Base-by-base conservation (phyloP, 805 yeast species). In the Yamadazyma sp. region DNA sequence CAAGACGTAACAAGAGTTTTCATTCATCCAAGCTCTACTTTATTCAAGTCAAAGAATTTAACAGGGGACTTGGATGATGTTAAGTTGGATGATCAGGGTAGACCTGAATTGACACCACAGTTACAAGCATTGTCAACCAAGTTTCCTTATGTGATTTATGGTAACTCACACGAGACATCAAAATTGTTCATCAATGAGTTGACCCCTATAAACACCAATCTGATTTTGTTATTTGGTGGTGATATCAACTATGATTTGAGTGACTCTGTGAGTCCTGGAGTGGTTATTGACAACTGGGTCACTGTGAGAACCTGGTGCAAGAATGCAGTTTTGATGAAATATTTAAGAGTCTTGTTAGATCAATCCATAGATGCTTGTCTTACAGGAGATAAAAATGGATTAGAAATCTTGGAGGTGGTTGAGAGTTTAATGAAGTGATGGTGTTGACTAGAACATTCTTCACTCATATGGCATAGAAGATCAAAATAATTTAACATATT, bases 241-340 rank as follows among this genome's bases (percentile, higher is more conserved):
- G 73, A 75, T 1, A 70, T 84, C 13, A 57, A 67, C 25, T 82
- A 80, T 52, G 86, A 83, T 47, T 45, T 79, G 31, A 51, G 60
- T 6, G 42, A 56, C 21, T 9, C 23, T 9, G 70, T 78, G 3
- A 75, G 88, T 0, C 94, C 96, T 0, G 97, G 97, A 15, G 75
- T 93, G 23, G 78, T 87, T 7, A 62, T 91, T 36, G 96, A 86
- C 47, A 72, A 73, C n/a, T 89, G 98, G 97, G 60, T 86, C 22
- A 94, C 96, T 0, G 71, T 91, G 9, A 70, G 86, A 42, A 86
- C 96, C 1, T 91, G 97, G 97, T 83, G 95, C 44, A 85, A 93
- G 45, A 86, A 89, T 49, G 98, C 89, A 1, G 95, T 91, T 2
- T 62, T 91, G 30, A 72, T 89, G 20, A 83, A 85, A 39, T 77